These are phyloP conservation scores for Phaeodactylum tricornutum DNA, from an alignment of 108 stramenopile genomes.

Conservation along the genomic window DNA sequence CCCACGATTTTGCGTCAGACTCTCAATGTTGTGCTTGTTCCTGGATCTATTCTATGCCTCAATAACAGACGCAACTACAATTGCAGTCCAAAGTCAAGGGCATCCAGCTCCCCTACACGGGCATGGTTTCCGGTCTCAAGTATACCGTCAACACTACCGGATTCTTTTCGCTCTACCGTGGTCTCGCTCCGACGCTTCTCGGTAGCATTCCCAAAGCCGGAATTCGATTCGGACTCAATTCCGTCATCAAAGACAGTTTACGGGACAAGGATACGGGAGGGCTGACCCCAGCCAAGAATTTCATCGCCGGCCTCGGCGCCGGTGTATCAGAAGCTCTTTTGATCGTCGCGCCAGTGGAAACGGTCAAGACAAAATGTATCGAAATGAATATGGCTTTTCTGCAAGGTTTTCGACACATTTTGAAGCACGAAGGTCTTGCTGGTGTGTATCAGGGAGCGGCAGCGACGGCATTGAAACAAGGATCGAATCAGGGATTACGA, in stretches of 20 bases:
- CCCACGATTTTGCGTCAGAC: no score
- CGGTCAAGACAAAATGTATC: constrained; percentile 96
- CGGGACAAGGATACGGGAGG: constrained; percentile 75
- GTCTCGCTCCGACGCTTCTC: constrained; percentile 84
- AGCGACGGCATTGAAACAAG: constrained; percentile 96
- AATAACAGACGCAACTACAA: constrained; percentile 59
- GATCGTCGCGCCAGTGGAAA: constrained; percentile 96
- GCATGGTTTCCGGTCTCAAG: constrained; percentile 72
- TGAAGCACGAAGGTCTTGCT: constrained; percentile 78
- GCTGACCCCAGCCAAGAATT: constrained; percentile 78
- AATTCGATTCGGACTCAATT: constrained; percentile 94
- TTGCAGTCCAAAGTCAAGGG: constrained; percentile 54
- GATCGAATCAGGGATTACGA: constrained; percentile 93
- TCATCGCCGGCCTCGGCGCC: constrained; percentile 90
- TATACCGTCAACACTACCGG: constrained; percentile 85
- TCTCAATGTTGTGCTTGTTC: no score
- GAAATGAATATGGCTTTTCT: constrained; percentile 84
- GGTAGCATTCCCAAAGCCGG: constrained; percentile 93
- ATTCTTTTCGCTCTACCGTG: constrained; percentile 82
- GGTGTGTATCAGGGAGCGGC: constrained; percentile 90
- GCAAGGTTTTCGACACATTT: constrained; percentile 70
- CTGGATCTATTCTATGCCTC: not conserved
- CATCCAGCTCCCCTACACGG: constrained; percentile 61
- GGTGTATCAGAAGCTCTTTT: constrained; percentile 87
- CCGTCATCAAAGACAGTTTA: constrained; percentile 69